A percentile compares a stretch with the other conserved stretches of the same genome.
These are phyloP conservation scores for Xylariales sp. DNA, from an alignment of 2,329 filamentous ascomycete species.

Conservation along the genomic window DNA sequence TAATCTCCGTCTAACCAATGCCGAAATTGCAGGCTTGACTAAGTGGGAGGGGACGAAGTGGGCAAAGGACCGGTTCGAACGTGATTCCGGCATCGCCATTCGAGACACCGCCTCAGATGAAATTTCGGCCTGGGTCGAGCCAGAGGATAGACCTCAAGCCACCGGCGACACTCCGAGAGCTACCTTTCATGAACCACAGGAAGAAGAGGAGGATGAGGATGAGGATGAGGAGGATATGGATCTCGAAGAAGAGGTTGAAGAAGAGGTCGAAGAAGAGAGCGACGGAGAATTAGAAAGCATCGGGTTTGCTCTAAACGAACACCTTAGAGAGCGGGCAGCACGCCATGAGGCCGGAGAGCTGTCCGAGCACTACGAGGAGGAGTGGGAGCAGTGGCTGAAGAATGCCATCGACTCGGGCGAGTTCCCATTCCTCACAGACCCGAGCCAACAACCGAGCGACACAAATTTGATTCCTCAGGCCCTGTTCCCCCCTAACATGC, in stretches of 20 bases:
- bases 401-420: conserved; percentile 74
- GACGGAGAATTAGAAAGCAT: conserved; percentile 67
- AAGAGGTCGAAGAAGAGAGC: conserved; percentile 64
- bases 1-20: conserved; percentile 72
- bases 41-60: conserved; percentile 87
- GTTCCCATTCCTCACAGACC: conserved; percentile 60
- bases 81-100: conserved; percentile 77
- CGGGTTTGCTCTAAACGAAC: conserved; percentile 71
- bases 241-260: neutral
- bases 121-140: conserved; percentile 71
- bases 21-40: conserved; percentile 77
- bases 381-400: conserved; percentile 81
- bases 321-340: conserved; percentile 72
- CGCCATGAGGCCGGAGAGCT: conserved; percentile 70
- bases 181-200: conserved; percentile 50
- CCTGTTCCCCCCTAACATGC: conserved; percentile 63
- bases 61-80: conserved; percentile 84
- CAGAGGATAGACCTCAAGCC: conserved; percentile 51
- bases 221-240: conserved; percentile 19
- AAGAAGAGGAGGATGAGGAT: conserved; percentile 38
- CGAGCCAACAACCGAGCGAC: conserved; percentile 53
- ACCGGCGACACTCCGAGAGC: conserved; percentile 40
- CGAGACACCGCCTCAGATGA: conserved; percentile 77
- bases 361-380: conserved; percentile 72
- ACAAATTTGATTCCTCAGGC: conserved; percentile 51